A percentile compares a stretch with the other conserved stretches of the same genome.
Evolutionary conservation across 345 rosid genomes (phyloP).

Genomic region (Erodium maritimum): DNA sequence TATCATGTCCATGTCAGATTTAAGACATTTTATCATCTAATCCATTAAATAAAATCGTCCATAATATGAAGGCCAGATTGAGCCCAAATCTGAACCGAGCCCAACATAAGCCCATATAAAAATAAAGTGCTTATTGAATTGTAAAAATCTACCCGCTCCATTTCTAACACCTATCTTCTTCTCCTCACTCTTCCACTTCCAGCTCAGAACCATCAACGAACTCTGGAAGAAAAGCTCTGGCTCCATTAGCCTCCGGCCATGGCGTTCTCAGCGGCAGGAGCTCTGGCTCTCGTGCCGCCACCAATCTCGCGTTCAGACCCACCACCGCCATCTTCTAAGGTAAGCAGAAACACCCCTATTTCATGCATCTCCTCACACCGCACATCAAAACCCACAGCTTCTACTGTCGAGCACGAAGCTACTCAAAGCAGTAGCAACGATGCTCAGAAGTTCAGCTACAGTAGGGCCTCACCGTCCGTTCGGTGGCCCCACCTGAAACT

Average conservation of each 20-base stretch:
- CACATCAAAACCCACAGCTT: neutral
- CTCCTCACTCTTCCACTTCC: no score
- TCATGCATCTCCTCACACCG: neutral
- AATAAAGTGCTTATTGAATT: no score
- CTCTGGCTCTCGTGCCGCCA: neutral
- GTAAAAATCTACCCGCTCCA: no score
- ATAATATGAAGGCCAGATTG: no score
- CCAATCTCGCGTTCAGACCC: neutral
- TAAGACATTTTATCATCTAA: no score
- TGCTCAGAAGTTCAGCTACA: constrained; percentile 43
- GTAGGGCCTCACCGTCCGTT: constrained; percentile 76
- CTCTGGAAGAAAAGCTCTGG: neutral
- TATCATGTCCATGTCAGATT: no score
- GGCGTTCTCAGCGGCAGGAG: neutral
- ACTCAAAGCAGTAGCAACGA: neutral
- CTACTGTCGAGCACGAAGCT: neutral
- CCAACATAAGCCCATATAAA: no score
- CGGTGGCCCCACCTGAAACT: constrained; percentile 87
- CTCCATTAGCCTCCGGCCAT: no score
- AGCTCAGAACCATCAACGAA: no score
- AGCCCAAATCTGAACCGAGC: no score
- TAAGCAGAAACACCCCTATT: neutral
- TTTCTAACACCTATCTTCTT: no score
- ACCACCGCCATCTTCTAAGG: neutral
- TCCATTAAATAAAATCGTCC: no score